Evolutionary conservation across 2,329 filamentous ascomycete genomes (phyloP).

Genomic region (Fusarium anguioides): DNA sequence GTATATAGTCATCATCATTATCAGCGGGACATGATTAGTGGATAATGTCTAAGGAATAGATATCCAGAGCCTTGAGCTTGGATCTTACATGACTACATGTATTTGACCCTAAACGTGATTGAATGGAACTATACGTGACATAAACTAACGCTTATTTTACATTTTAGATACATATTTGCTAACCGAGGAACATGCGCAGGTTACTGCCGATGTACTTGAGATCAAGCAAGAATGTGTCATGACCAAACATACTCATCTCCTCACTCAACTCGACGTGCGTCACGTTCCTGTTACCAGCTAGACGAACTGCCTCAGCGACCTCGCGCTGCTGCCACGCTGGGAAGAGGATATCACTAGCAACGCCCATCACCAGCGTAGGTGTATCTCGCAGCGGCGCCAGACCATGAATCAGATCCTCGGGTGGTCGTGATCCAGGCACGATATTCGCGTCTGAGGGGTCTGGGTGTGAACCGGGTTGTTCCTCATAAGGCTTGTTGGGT

Average conservation of each 20-base stretch:
- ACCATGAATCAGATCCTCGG: slow-evolving; percentile 82
- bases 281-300: slow-evolving; percentile 82
- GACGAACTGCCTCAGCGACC: slow-evolving; percentile 83
- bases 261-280: slow-evolving; percentile 92
- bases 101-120: background rate
- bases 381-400: slow-evolving; percentile 77
- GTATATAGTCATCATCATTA: slow-evolving; percentile 25
- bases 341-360: slow-evolving; percentile 95
- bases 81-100: slow-evolving; percentile 22
- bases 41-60: slow-evolving; percentile 39
- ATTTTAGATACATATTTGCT: background rate
- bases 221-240: slow-evolving; percentile 95
- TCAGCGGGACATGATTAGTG: slow-evolving; percentile 39
- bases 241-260: slow-evolving; percentile 93
- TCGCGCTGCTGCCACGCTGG: slow-evolving; percentile 98
- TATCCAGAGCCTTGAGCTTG: slow-evolving; percentile 14
- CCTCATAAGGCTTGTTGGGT: slow-evolving; percentile 85
- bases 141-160: background rate
- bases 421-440: slow-evolving; percentile 63
- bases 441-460: slow-evolving; percentile 46
- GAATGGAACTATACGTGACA: background rate
- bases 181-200: slow-evolving; percentile 81
- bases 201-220: slow-evolving; percentile 90
- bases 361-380: slow-evolving; percentile 89
- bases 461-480: slow-evolving; percentile 70